Evolutionary conservation across 1,284 basidiomycete genomes (phyloP).

Genomic region (Cronartium quercuum): DNA sequence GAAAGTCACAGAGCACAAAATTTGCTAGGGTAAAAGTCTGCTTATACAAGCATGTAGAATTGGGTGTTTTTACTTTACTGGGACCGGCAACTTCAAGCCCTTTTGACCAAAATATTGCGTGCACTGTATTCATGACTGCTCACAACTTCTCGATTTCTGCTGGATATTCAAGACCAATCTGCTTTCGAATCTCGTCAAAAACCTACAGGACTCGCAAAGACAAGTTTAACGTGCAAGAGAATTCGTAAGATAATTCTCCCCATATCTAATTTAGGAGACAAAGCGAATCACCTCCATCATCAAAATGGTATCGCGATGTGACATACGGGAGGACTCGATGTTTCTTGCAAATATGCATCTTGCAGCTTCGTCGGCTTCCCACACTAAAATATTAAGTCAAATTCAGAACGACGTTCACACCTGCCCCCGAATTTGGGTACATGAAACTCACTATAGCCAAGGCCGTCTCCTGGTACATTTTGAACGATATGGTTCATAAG

Average conservation of each 20-base stretch:
- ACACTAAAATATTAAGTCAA: constrained; percentile 43
- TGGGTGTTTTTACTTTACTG: too few species aligned
- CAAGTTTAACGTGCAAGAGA: neutral
- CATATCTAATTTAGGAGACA: neutral
- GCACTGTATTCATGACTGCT: neutral
- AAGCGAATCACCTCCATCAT: constrained; percentile 25
- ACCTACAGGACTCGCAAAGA: neutral
- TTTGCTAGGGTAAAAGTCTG: too few species aligned
- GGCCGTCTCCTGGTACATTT: neutral
- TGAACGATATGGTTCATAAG: neutral
- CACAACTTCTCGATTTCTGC: neutral
- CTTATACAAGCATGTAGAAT: too few species aligned
- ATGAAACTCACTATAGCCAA: neutral
- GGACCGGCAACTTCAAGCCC: too few species aligned
- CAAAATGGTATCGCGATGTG: constrained; percentile 28
- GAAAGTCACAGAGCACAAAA: too few species aligned
- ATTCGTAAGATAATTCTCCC: neutral
- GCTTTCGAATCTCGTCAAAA: constrained; percentile 29
- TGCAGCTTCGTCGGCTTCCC: constrained; percentile 52
- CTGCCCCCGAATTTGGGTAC: neutral
- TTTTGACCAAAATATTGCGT: too few species aligned
- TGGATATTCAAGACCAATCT: constrained; percentile 32
- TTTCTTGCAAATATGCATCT: constrained; percentile 44
- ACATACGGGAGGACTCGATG: constrained; percentile 30
- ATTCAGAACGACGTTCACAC: neutral